Evolutionary conservation across 2,329 filamentous ascomycete species (phyloP).

Genomic region (Verticillium zaregamsianum): DNA sequence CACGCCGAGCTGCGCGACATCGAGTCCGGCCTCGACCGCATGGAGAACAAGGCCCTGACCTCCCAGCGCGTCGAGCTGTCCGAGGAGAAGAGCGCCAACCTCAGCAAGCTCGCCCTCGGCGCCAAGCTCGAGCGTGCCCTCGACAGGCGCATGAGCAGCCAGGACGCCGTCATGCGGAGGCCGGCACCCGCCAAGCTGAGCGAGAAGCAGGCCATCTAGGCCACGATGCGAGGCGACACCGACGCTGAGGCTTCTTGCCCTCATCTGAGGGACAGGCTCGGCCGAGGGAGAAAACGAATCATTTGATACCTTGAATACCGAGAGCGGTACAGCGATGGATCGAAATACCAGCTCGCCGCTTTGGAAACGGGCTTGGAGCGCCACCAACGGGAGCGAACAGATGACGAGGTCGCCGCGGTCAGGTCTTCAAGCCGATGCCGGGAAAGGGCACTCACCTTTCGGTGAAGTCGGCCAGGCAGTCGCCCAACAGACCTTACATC

Average conservation of each 20-base stretch:
- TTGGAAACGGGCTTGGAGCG: background rate
- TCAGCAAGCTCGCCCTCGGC: constrained; percentile 82
- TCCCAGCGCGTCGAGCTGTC: constrained; percentile 77
- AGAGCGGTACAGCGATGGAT: background rate
- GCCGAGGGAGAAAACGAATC: background rate
- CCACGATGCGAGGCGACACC: background rate
- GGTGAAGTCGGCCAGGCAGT: background rate
- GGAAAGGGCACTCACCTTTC: no score
- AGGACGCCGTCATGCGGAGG: constrained; percentile 78
- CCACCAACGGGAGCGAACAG: no score
- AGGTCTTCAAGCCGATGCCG: no score
- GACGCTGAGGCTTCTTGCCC: background rate
- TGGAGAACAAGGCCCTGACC: constrained; percentile 82
- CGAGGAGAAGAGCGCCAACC: constrained; percentile 74
- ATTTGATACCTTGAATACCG: background rate
- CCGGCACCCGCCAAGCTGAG: constrained; percentile 30
- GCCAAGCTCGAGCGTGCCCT: constrained; percentile 89
- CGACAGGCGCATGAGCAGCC: constrained; percentile 77
- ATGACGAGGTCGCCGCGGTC: no score
- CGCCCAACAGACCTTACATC: background rate
- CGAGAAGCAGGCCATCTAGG: constrained; percentile 24
- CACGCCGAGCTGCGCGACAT: constrained; percentile 62
- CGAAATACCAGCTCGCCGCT: background rate
- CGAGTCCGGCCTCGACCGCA: constrained; percentile 74
- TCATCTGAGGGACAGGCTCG: background rate